Evolutionary conservation across 1,139 yeast species (phyloP).

Genomic region (Saccharomyces pastorianus): DNA sequence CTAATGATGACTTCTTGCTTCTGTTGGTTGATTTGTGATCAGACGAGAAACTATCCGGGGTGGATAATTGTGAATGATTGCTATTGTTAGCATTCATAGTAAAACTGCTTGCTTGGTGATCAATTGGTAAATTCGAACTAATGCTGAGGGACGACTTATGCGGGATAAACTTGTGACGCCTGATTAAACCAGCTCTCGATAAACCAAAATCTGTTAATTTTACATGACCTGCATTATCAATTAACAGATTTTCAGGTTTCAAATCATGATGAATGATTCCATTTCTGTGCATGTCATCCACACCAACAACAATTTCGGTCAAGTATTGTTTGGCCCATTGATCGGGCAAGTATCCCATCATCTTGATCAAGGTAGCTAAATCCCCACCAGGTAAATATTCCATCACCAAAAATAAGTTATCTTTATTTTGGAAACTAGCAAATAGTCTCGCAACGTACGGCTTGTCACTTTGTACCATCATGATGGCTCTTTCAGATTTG

Average conservation of each 20-base stretch:
- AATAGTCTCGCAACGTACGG: slow-evolving; percentile 89
- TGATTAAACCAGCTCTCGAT: slow-evolving; percentile 79
- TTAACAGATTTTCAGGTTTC: slow-evolving; percentile 87
- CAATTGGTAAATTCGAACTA: slow-evolving; percentile 1
- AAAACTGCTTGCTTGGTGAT: neutral
- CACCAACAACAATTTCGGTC: slow-evolving; percentile 87
- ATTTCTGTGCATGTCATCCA: slow-evolving; percentile 75
- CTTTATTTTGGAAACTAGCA: slow-evolving; percentile 82
- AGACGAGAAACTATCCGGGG: slow-evolving; percentile 2
- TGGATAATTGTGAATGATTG: neutral
- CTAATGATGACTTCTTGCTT: neutral
- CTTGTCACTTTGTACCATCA: slow-evolving; percentile 94
- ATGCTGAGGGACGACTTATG: slow-evolving; percentile 13
- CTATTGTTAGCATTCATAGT: neutral
- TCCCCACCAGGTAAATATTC: slow-evolving; percentile 96
- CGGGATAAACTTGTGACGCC: slow-evolving; percentile 49
- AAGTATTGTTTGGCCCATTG: slow-evolving; percentile 84
- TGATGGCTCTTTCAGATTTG: slow-evolving; percentile 87
- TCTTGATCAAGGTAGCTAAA: slow-evolving; percentile 75
- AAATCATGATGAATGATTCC: slow-evolving; percentile 92
- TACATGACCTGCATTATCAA: slow-evolving; percentile 79
- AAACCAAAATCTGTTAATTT: slow-evolving; percentile 93
- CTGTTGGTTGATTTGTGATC: neutral
- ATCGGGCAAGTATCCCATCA: slow-evolving; percentile 71
- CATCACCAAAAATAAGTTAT: slow-evolving; percentile 87